Evolutionary conservation across 768 basidiomycete species (phyloP).

Genomic region (Roridomyces roridus): DNA sequence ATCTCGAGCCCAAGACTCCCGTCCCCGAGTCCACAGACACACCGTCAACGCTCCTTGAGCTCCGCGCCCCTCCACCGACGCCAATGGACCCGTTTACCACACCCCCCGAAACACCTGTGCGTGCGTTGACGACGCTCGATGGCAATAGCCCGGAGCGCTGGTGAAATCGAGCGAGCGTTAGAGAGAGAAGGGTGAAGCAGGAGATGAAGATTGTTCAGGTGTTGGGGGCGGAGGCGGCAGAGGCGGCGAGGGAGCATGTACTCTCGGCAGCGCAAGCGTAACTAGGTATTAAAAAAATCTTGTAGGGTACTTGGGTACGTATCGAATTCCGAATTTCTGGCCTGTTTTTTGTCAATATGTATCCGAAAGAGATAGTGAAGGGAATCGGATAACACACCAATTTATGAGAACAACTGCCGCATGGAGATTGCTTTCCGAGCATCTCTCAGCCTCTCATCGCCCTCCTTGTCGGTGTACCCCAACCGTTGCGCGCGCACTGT

Average conservation of each 20-base stretch:
- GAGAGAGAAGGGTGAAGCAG: neutral
- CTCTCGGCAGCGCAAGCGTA: too few relatives aligned
- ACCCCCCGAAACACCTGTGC: conserved; percentile 1
- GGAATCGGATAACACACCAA: too few relatives aligned
- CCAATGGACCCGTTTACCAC: conserved; percentile 5
- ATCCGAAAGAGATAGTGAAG: too few relatives aligned
- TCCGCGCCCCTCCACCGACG: neutral
- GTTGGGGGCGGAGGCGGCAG: conserved; percentile 6
- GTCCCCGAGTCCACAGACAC: too few relatives aligned
- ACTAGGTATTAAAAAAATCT: too few relatives aligned
- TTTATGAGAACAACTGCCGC: too few relatives aligned
- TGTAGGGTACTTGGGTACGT: too few relatives aligned
- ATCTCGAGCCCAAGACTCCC: too few relatives aligned
- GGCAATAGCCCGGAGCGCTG: neutral
- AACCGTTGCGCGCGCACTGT: neutral
- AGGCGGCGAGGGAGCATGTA: neutral
- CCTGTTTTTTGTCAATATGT: too few relatives aligned
- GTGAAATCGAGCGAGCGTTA: neutral
- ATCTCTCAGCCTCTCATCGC: neutral
- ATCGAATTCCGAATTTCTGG: too few relatives aligned
- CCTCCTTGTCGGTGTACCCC: neutral
- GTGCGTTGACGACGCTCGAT: neutral
- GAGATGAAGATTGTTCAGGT: conserved; percentile 5
- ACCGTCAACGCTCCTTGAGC: neutral
- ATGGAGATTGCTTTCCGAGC: too few relatives aligned